phyloP scores from a whole-genome alignment of 768 basidiomycete species.

The Suillus americanus region DNA sequence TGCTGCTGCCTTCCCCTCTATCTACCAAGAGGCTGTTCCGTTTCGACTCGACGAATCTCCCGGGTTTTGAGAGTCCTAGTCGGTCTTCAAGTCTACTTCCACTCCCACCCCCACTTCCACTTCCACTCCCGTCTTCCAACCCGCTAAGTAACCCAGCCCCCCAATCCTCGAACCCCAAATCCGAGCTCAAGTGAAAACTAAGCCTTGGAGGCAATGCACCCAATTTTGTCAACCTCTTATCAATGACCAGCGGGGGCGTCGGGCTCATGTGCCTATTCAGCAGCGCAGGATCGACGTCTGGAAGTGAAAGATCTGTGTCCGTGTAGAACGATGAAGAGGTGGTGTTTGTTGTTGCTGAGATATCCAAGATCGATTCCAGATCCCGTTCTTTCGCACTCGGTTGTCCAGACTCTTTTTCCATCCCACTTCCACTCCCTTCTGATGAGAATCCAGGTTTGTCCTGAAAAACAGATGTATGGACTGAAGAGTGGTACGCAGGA shows the following conservation, averaged over 20 bases:
- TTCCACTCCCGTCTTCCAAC: constrained; percentile 39
- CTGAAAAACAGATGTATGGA: constrained; percentile 8
- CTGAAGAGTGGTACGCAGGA: constrained; percentile 42
- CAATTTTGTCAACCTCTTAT: constrained; percentile 17
- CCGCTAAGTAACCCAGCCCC: constrained; percentile 54
- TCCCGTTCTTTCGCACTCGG: constrained; percentile 4
- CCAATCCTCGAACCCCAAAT: constrained; percentile 52
- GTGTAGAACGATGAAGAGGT: constrained; percentile 18
- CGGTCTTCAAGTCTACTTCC: not conserved
- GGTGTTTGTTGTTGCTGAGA: constrained; percentile 10
- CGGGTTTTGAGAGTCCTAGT: not conserved
- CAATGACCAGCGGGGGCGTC: constrained; percentile 34
- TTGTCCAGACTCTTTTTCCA: constrained; percentile 9
- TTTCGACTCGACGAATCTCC: not conserved
- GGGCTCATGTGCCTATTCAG: constrained; percentile 14
- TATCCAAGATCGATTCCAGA: constrained; percentile 28
- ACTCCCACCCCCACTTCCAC: constrained; percentile 13
- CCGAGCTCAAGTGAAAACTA: constrained; percentile 44
- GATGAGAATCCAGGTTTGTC: constrained; percentile 17
- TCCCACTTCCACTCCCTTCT: not conserved
- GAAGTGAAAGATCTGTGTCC: not conserved
- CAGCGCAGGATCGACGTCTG: constrained; percentile 11
- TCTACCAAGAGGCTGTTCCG: constrained; percentile 8
- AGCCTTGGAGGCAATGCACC: constrained; percentile 46
- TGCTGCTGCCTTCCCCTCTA: constrained; percentile 7